phyloP scores from a whole-genome alignment of 495 filamentous ascomycete species.

The Xylaria nigripes region DNA sequence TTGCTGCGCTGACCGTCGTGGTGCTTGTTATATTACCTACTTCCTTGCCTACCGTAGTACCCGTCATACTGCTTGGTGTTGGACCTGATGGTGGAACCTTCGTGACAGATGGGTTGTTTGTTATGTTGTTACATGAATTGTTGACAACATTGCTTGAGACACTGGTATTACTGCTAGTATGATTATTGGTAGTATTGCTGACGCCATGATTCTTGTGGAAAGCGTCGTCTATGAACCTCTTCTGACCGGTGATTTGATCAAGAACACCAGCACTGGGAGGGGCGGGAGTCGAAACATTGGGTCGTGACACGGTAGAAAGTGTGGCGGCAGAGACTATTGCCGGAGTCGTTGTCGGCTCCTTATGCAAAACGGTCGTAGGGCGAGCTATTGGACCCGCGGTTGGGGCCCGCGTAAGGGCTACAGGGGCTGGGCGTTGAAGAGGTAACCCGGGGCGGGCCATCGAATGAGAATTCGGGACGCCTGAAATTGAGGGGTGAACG shows the following conservation, averaged over 20 bases:
- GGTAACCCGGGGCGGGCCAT: slow-evolving; percentile 18
- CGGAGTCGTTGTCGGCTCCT: slow-evolving; percentile 10
- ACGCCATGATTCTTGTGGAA: slow-evolving; percentile 2
- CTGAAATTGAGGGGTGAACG: neutral
- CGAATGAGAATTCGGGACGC: slow-evolving; percentile 7
- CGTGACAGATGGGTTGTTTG: neutral
- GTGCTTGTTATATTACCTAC: neutral
- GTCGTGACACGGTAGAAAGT: slow-evolving; percentile 11
- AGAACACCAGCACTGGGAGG: slow-evolving; percentile 26
- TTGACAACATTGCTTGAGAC: neutral
- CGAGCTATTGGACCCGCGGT: slow-evolving; percentile 16
- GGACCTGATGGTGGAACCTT: neutral
- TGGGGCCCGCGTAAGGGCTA: slow-evolving; percentile 21
- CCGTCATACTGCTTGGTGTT: neutral
- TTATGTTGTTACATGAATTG: neutral
- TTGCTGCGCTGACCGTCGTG: neutral
- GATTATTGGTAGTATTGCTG: neutral
- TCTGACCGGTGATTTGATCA: slow-evolving; percentile 25
- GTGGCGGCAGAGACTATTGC: neutral
- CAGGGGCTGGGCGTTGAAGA: slow-evolving; percentile 24
- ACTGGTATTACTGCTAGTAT: neutral
- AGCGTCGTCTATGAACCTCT: slow-evolving; percentile 13
- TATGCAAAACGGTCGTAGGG: slow-evolving; percentile 14
- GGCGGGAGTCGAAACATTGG: slow-evolving; percentile 23
- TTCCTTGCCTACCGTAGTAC: neutral